Conservation (phyloP, 352 stramenopile genomes). For the Aphanomyces astaci region DNA sequence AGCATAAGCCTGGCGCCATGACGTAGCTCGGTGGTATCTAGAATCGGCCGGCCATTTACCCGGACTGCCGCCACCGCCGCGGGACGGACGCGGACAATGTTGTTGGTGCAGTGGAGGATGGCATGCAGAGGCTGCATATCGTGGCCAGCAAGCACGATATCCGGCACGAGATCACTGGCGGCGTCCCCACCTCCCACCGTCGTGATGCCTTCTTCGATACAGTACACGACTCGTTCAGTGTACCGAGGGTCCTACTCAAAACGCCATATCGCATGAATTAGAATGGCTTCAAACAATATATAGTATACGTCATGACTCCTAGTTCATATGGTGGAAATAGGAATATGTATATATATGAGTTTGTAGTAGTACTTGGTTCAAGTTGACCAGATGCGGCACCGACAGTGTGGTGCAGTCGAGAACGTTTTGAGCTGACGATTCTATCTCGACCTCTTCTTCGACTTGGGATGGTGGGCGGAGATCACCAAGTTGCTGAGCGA, state of each 20-base stretch:
- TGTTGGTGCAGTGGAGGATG: conserved; percentile 12
- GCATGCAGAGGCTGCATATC: conserved; percentile 9
- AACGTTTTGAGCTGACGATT: background rate
- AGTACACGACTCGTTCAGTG: conserved; percentile 11
- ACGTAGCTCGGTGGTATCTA: background rate
- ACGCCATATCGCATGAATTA: no score
- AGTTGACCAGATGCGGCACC: conserved; percentile 15
- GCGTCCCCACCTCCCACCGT: conserved; percentile 1
- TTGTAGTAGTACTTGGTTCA: no score
- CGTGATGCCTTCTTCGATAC: conserved; percentile 18
- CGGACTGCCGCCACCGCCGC: background rate
- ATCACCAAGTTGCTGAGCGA: conserved; percentile 4
- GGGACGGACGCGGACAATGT: conserved; percentile 1
- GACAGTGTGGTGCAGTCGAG: background rate
- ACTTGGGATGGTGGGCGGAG: background rate
- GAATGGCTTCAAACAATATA: no score
- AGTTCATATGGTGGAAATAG: no score
- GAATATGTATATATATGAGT: no score
- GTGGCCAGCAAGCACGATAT: conserved; percentile 5
- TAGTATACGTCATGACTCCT: no score
- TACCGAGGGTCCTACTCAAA: conserved; percentile 15
- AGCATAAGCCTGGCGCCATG: background rate
- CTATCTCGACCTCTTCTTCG: background rate
- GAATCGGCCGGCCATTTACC: background rate
- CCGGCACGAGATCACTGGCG: conserved; percentile 16